These are phyloP conservation scores for Saussurea involucrata DNA, from an alignment of 129 eudicot genomes.

Conservation along the genomic window DNA sequence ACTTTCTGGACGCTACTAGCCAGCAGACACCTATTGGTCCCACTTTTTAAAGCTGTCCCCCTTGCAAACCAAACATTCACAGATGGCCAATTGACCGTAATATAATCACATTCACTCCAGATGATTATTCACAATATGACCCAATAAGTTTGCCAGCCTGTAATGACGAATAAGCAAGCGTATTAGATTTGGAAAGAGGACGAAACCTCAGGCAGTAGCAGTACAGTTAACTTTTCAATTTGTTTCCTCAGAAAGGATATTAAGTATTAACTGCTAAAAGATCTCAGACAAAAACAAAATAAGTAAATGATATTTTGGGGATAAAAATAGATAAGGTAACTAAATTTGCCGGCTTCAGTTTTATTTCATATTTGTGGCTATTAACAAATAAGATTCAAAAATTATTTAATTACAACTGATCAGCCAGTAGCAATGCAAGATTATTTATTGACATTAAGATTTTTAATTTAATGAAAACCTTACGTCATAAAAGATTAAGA, in stretches of 20 bases:
- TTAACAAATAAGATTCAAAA: neutral
- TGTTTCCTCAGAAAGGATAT: neutral
- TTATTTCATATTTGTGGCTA: neutral
- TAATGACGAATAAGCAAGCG: neutral
- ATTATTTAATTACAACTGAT: neutral
- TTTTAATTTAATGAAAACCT: no score
- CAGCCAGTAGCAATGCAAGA: neutral
- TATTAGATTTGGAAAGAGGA: neutral
- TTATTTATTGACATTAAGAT: no score
- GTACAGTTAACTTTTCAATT: neutral
- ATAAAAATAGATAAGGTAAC: neutral
- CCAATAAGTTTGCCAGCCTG: constrained; percentile 11
- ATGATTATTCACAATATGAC: neutral
- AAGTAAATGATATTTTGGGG: neutral
- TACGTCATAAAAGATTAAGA: no score
- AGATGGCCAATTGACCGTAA: neutral
- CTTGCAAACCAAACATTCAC: neutral
- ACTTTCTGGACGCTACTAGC: constrained; percentile 11
- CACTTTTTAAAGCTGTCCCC: neutral
- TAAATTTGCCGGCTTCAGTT: neutral
- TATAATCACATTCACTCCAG: neutral
- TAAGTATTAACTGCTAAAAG: neutral
- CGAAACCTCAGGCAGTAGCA: neutral
- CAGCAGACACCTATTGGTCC: constrained; percentile 13
- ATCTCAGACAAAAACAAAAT: neutral